Evolutionary conservation across 345 rosid species (phyloP).

Genomic region (Eucalyptus victrix): DNA sequence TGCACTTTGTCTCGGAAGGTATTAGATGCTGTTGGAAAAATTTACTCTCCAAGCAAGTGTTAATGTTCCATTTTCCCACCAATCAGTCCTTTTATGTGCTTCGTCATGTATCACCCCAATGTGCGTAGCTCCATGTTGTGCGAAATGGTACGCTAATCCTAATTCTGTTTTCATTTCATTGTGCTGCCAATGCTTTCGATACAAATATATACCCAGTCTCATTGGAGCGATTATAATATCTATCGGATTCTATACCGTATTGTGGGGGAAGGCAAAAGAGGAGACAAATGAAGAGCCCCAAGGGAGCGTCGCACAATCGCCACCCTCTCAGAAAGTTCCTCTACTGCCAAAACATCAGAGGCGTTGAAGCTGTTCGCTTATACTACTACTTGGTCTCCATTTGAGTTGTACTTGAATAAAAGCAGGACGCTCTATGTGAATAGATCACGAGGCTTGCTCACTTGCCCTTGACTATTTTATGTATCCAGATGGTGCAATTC

Average conservation of each 20-base stretch:
- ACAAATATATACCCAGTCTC: conserved; percentile 14
- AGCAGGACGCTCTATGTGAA: background rate
- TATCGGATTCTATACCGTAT: conserved; percentile 59
- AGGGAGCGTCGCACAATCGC: background rate
- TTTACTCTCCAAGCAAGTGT: background rate
- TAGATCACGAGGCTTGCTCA: background rate
- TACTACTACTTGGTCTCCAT: background rate
- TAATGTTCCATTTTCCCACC: background rate
- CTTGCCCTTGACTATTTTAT: background rate
- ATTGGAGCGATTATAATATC: conserved; percentile 61
- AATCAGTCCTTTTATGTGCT: background rate
- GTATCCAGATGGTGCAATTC: background rate
- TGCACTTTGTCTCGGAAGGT: conserved; percentile 67
- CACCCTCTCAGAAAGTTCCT: conserved; percentile 26
- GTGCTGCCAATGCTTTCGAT: background rate
- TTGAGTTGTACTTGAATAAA: background rate
- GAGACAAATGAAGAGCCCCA: conserved; percentile 31
- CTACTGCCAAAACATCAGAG: conserved; percentile 40
- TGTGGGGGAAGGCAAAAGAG: conserved; percentile 71
- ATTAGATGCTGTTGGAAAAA: background rate
- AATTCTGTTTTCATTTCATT: background rate
- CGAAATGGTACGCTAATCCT: background rate
- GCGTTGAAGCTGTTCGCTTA: background rate
- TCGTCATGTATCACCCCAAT: background rate
- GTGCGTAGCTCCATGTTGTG: background rate